A percentile compares a stretch with the other conserved stretches of the same genome.
phyloP scores from a whole-genome alignment of 495 filamentous ascomycete species.

The Cercophora scortea region DNA sequence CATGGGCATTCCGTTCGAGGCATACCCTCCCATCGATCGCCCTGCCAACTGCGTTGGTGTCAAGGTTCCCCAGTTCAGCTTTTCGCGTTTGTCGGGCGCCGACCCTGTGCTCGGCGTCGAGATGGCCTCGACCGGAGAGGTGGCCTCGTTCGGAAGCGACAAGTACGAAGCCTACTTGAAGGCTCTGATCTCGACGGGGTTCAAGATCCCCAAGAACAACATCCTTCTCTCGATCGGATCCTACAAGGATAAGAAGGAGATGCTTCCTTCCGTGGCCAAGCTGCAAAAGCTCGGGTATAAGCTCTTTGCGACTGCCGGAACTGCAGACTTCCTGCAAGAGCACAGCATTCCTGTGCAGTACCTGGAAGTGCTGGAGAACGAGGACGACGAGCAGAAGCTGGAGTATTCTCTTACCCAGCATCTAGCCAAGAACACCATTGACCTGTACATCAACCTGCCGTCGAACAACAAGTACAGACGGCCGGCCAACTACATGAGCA shows the following conservation, averaged over 20 bases:
- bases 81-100: slow-evolving; percentile 90
- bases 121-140: slow-evolving; percentile 98
- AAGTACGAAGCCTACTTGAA: slow-evolving; percentile 98
- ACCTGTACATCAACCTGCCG: slow-evolving; percentile 96
- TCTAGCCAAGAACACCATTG: slow-evolving; percentile 92
- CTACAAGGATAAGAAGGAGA: slow-evolving; percentile 95
- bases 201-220: slow-evolving; percentile 94
- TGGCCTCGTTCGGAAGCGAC: slow-evolving; percentile 90
- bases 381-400: slow-evolving; percentile 71
- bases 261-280: slow-evolving; percentile 87
- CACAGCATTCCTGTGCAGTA: slow-evolving; percentile 85
- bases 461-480: slow-evolving; percentile 95
- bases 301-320: slow-evolving; percentile 91
- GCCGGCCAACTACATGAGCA: slow-evolving; percentile 96
- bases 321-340: slow-evolving; percentile 89
- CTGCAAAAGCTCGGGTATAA: slow-evolving; percentile 85
- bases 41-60: slow-evolving; percentile 84
- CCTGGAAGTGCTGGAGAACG: slow-evolving; percentile 69
- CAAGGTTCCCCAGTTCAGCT: slow-evolving; percentile 98
- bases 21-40: slow-evolving; percentile 70
- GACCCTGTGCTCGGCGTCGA: slow-evolving; percentile 96
- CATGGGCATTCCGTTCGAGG: slow-evolving; percentile 70
- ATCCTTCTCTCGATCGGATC: slow-evolving; percentile 92
- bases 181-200: slow-evolving; percentile 88
- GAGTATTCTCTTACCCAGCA: slow-evolving; percentile 96